Evolutionary conservation across 257 asterid genomes (phyloP).

Genomic region (Linderniella brevidens): DNA sequence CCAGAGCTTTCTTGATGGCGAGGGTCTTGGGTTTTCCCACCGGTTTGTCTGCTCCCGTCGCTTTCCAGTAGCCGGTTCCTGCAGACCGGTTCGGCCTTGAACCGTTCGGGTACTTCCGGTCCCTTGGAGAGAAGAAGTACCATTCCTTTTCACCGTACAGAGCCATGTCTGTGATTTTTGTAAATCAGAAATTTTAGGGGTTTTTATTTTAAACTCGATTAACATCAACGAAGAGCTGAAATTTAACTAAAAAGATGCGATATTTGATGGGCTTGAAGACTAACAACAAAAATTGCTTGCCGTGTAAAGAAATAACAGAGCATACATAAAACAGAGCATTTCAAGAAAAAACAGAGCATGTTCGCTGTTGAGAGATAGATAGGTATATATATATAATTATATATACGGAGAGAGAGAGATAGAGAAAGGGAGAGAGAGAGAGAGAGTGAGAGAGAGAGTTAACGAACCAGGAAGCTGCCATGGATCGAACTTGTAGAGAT

Average conservation of each 20-base stretch:
- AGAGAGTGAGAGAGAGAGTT: background rate
- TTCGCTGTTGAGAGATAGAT: too few relatives aligned
- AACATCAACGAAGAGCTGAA: constrained; percentile 9
- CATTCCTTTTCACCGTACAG: constrained; percentile 44
- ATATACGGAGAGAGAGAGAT: background rate
- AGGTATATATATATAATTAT: background rate
- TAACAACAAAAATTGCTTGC: too few relatives aligned
- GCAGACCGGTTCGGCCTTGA: constrained; percentile 53
- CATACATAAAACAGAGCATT: background rate
- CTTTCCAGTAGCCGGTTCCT: constrained; percentile 45
- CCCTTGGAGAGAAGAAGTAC: constrained; percentile 49
- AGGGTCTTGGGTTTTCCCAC: constrained; percentile 36
- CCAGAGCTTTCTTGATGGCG: constrained; percentile 42
- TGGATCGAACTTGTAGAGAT: constrained; percentile 39
- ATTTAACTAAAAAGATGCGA: background rate
- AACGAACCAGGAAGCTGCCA: constrained; percentile 39
- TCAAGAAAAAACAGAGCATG: background rate
- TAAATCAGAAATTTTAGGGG: too few relatives aligned
- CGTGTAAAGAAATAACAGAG: too few relatives aligned
- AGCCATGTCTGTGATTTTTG: constrained; percentile 21
- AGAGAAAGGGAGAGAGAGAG: background rate
- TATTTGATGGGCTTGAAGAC: too few relatives aligned
- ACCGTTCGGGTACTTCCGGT: constrained; percentile 45
- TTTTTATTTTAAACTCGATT: too few relatives aligned
- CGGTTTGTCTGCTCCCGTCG: constrained; percentile 52